Conservation (phyloP, 139 green algal species). For the Choricystis sp. region DNA sequence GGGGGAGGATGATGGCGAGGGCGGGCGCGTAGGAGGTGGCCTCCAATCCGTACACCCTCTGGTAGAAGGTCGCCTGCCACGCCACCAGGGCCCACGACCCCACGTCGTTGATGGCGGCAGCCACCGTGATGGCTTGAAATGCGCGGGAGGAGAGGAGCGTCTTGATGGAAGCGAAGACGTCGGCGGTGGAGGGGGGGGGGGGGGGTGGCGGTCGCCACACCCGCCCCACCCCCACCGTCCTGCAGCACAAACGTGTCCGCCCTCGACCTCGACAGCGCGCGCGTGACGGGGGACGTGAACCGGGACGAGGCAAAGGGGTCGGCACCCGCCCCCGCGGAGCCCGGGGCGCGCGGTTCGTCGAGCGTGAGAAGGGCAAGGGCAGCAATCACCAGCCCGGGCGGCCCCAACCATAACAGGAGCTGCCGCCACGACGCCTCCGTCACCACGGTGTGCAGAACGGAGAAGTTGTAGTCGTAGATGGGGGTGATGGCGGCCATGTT, state of each 20-base stretch:
- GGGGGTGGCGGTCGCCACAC: not conserved
- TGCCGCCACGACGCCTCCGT: conserved; percentile 30
- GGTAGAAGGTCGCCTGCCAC: conserved; percentile 81
- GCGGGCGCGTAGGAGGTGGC: conserved; percentile 57
- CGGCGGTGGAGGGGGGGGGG: not conserved
- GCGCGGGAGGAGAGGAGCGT: conserved; percentile 22
- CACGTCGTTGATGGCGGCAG: conserved; percentile 72
- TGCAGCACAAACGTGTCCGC: not conserved
- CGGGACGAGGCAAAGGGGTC: conserved; percentile 4
- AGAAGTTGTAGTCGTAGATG: conserved; percentile 61
- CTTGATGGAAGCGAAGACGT: conserved; percentile 4
- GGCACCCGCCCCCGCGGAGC: conserved; percentile 1
- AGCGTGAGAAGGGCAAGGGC: conserved; percentile 36
- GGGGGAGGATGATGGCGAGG: conserved; percentile 63
- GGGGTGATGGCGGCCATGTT: conserved; percentile 66
- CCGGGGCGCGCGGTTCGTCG: conserved; percentile 26
- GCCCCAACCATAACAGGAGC: conserved; percentile 42
- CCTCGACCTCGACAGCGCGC: not conserved
- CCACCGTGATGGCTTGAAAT: conserved; percentile 48
- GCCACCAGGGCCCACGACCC: conserved; percentile 70
- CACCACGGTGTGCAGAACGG: conserved; percentile 19
- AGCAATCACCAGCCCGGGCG: conserved; percentile 43
- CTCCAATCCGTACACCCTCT: conserved; percentile 54
- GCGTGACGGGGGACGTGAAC: conserved; percentile 1
- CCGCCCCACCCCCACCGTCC: not conserved